Base-by-base conservation (phyloP, 1,284 basidiomycete genomes). In the Cutaneotrichosporon cavernicola region DNA sequence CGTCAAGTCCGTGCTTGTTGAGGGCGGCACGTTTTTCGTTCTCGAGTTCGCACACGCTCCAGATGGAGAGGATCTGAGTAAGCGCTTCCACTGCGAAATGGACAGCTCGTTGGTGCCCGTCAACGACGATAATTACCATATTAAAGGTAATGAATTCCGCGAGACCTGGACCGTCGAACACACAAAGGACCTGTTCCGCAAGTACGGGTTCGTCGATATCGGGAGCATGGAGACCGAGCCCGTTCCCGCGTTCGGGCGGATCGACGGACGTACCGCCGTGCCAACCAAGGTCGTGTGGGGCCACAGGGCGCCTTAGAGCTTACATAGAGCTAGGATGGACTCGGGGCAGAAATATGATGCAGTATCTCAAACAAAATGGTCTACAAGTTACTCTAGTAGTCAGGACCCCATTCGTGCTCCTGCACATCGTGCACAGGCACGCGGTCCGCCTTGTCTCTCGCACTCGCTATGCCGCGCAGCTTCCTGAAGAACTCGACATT, bases 11-110 rank as follows among this genome's bases (percentile, higher is more conserved):
- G 40, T 78, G 22, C 43, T 78, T 18, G 57, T 47, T 26, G 36
- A 56, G 0, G 76, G 72, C 1, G 75, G 74, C 38, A 71, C 65
- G 65, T 40, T 76, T 7, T 71, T 75, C 16, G 58, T 75, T 21
- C 70, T 72, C 13, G 76, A 78, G 58, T 76, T 78, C 14, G 58
- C 52, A 21, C 55, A 64, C 21, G 50, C 22, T 1, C 53, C 46
- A 0, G 18, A 58, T 13, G 64, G 64, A 18, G 46, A 65, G 47
- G 64, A 65, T 22, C n/a, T 61, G 4, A 26, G 16, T 3, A 32
- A 32, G 31, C 26, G 43, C n/a, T 62, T 46, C 60, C 64, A 65
- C 46, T 31, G 56, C 38, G 58, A 56, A 47, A 31, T 60, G 47
- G 47, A 63, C 22, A 31, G 34, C 2, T 30, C 52, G 11, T 38